Base-by-base conservation (phyloP, 352 stramenopile genomes). In the Pythium grandisporangium region DNA sequence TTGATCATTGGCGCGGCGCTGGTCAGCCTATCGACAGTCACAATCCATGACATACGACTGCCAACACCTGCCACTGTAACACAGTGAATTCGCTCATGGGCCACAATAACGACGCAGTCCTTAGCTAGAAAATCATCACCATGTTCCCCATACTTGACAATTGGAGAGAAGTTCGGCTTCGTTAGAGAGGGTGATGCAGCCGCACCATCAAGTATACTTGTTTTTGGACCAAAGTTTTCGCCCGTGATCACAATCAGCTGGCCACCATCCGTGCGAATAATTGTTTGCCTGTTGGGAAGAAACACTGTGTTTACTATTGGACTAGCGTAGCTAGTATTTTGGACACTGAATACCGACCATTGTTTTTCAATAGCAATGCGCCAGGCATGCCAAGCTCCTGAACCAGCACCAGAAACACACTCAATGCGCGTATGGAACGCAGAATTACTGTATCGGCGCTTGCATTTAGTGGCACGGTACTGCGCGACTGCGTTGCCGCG, bases 231-330 rank as follows among this genome's bases (percentile, higher is more conserved):
- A 48, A 83, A 83, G 33, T 83, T 80, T 37, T 74, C 73, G 6
- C 70, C 66, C n/a, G 52, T 61, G 16, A 83, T 72, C 12, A 73
- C 52, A n/a, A 83, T 53, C 24, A 71, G 45, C 33, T 83, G 62
- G 11, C 49, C 54, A 1, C 70, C 70, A 30, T 66, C 70, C 11
- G 70, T 80, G 16, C 61, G 60, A 17, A 83, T 56, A 13, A 78
- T 47, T 4, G 45, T 61, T 24, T 75, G 57, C 16, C 70, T 66
- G 43, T 57, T 67, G 4, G 57, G 57, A 7, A 54, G 58, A 36
- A 76, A 71, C 5, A 83, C 70, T 19, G 65, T 71, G n/a, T 55
- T 66, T 11, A 83, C 64, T 6, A 83, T 60, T 2, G 70, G 70
- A 2, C 66, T 62, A 24, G 70, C 61, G 30, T 80, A 83, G n/a